Evolutionary conservation across 2,329 filamentous ascomycete species (phyloP), one percentile per base, ranked within the genome.

Genomic region (Cytospora leucostoma): DNA sequence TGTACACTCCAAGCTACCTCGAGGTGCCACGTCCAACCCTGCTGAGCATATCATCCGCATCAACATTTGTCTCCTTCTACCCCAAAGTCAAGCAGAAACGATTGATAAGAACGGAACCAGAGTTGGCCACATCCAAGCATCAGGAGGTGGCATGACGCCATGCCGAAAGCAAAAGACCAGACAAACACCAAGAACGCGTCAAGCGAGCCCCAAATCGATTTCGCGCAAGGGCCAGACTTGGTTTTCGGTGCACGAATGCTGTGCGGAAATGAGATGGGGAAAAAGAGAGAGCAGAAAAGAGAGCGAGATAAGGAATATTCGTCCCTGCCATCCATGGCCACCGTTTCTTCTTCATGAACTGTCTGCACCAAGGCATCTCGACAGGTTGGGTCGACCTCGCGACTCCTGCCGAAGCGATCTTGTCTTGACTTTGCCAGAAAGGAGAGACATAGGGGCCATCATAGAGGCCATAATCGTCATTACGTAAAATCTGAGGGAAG

Each of bases 301-400:
- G 35, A 52, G 59, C 63, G 60, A 68, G 64, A 62, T 64, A 61
- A 68, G 61, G 56, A 66, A 67, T 61, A 51, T 47, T 60, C 57
- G 60, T 54, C 61, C 61, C 56, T 57, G 38, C 61, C 61, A 32
- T 59, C 54, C 64, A 33, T 58, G 33, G 52, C 57, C 64, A 58
- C 61, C 47, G 15, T 56, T 64, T 63, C 61, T 34, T 66, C 38
- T 62, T 65, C 61, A 58, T 65, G 66, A 69, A 67, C 57, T 70
- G 65, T 70, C 68, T 68, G 68, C 56, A 47, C 65, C 71, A 72
- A 65, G 68, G 70, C 53, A 66, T 37, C 49, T 53, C 52, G 54
- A 62, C 50, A 58, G 57, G 13, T 61, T 66, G 66, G 64, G 66
- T 66, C 63, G 58, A 67, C 65, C 65, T 66, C 65, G 37, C 38